phyloP scores from a whole-genome alignment of 768 basidiomycete genomes.

The Kwoniella dejecticola region DNA sequence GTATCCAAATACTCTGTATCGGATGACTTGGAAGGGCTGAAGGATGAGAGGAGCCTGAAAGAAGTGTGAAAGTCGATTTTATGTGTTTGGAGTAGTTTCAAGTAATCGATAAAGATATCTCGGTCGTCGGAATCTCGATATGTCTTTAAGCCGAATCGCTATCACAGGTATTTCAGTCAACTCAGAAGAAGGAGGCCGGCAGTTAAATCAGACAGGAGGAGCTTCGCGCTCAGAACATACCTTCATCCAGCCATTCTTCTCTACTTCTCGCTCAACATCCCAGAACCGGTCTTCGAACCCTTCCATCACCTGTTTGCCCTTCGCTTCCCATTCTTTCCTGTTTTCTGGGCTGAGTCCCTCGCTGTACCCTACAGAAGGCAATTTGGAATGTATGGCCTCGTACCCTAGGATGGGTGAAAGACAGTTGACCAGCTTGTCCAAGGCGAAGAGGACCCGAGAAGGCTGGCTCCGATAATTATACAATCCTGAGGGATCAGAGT shows the following conservation, averaged over 20 bases:
- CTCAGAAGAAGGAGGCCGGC: no score
- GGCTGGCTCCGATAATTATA: slow-evolving; percentile 56
- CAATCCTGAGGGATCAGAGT: slow-evolving; percentile 47
- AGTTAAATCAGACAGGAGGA: no score
- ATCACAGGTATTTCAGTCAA: no score
- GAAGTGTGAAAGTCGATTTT: slow-evolving; percentile 85
- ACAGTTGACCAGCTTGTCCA: slow-evolving; percentile 65
- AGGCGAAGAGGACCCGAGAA: slow-evolving; percentile 65
- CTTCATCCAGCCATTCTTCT: slow-evolving; percentile 62
- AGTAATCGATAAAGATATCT: slow-evolving; percentile 66
- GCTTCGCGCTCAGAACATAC: slow-evolving; percentile 54
- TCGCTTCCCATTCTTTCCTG: slow-evolving; percentile 62
- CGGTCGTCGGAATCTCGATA: slow-evolving; percentile 64
- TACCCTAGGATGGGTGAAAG: slow-evolving; percentile 84
- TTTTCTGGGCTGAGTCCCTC: slow-evolving; percentile 67
- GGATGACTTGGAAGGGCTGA: slow-evolving; percentile 59
- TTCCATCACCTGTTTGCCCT: slow-evolving; percentile 66
- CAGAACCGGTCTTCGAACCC: slow-evolving; percentile 69
- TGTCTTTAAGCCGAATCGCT: slow-evolving; percentile 78
- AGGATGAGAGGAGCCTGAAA: slow-evolving; percentile 71
- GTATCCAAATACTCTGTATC: slow-evolving; percentile 41
- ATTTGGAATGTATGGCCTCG: slow-evolving; percentile 63
- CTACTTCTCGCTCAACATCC: slow-evolving; percentile 56
- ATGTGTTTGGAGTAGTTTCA: slow-evolving; percentile 72
- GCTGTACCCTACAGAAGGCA: slow-evolving; percentile 64